Percentiles rank a stretch among this genome's conserved stretches.
These are phyloP conservation scores for Diacronema lutheri DNA, from an alignment of 78 protist genomes.

Conservation along the genomic window DNA sequence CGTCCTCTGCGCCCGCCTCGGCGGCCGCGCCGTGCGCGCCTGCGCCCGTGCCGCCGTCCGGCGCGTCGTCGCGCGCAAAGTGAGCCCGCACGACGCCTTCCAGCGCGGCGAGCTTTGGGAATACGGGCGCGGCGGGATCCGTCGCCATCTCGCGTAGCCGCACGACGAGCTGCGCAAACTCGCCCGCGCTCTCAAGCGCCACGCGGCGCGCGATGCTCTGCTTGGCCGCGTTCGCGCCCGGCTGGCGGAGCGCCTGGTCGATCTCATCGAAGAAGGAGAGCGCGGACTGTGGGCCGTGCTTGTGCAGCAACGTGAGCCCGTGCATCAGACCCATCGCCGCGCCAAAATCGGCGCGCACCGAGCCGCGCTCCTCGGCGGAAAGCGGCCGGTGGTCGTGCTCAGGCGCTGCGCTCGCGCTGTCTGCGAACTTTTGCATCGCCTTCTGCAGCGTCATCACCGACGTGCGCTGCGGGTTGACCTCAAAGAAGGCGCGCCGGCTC, in stretches of 20 bases:
- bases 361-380: too few species aligned
- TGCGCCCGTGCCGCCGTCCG: too few species aligned
- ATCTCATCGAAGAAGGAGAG: neutral
- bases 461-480: neutral
- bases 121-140: neutral
- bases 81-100: neutral
- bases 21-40: too few species aligned
- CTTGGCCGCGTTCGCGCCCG: neutral
- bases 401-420: too few species aligned
- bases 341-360: neutral
- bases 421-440: neutral
- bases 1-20: too few species aligned
- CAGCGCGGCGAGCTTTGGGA: constrained; percentile 13
- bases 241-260: neutral
- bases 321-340: constrained; percentile 11
- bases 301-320: neutral
- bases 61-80: neutral
- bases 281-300: neutral
- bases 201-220: neutral
- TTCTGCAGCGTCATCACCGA: neutral
- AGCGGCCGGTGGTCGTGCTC: too few species aligned
- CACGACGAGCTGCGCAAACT: too few species aligned
- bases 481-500: neutral
- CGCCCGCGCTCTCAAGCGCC: too few species aligned
- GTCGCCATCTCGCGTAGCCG: too few species aligned